Percentiles rank a stretch among this genome's conserved stretches.
Evolutionary conservation across 768 basidiomycete species (phyloP).

Genomic region (Podaxis sp.): DNA sequence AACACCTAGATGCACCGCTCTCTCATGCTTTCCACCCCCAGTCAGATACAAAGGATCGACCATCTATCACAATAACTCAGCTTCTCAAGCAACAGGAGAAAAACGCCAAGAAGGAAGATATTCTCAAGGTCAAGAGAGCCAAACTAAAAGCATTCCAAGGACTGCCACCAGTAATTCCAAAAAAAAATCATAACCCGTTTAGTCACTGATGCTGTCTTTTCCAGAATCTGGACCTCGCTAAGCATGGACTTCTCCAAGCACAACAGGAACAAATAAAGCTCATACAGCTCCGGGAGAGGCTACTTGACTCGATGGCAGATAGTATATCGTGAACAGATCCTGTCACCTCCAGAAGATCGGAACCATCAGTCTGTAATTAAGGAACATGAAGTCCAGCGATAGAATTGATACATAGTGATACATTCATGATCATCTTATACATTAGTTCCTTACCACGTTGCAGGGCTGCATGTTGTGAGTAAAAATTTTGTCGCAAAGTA

Average conservation of each 20-base stretch:
- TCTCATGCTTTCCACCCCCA: slow-evolving; percentile 16
- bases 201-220: neutral
- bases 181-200: neutral
- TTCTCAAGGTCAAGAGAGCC: slow-evolving; percentile 41
- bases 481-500: neutral
- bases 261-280: slow-evolving; percentile 45
- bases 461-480: neutral
- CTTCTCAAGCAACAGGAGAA: slow-evolving; percentile 38
- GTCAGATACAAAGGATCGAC: slow-evolving; percentile 30
- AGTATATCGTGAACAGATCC: slow-evolving; percentile 24
- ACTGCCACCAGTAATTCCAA: slow-evolving; percentile 41
- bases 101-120: slow-evolving; percentile 35
- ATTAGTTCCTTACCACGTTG: slow-evolving; percentile 1
- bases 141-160: slow-evolving; percentile 49
- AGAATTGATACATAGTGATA: neutral
- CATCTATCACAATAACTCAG: slow-evolving; percentile 36
- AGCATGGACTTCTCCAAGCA: slow-evolving; percentile 39
- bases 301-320: slow-evolving; percentile 46
- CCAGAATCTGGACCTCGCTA: slow-evolving; percentile 48
- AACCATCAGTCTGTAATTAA: neutral
- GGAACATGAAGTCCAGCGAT: neutral
- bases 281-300: slow-evolving; percentile 45
- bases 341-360: neutral
- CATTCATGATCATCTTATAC: neutral
- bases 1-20: neutral